Conservation (phyloP, 2,329 filamentous ascomycete species). For the Calonectria multiphialidica region DNA sequence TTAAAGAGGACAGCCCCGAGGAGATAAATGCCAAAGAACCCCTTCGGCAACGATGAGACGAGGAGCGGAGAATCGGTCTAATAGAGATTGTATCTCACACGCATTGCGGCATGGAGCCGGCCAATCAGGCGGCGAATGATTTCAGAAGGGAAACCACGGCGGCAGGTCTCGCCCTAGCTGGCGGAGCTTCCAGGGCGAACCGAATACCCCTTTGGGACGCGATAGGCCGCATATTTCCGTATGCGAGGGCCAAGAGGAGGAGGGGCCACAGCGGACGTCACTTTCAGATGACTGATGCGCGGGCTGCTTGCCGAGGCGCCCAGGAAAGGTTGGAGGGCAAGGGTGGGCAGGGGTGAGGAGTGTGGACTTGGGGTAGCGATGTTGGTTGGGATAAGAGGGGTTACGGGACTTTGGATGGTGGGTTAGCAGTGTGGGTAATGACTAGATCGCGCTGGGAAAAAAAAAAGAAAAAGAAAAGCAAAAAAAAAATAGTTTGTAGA, state of each 20-base stretch:
- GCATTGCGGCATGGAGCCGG: background rate
- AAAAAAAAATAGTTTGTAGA: background rate
- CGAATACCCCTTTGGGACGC: conserved; percentile 27
- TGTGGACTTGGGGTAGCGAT: conserved; percentile 23
- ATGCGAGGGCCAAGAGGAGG: background rate
- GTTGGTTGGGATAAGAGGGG: conserved; percentile 25
- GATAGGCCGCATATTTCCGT: background rate
- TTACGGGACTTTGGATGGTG: background rate
- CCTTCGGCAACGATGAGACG: background rate
- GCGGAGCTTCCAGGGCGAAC: conserved; percentile 25
- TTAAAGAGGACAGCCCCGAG: background rate
- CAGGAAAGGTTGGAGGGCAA: background rate
- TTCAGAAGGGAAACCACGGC: background rate
- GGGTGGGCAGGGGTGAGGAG: conserved; percentile 19
- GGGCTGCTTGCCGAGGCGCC: conserved; percentile 29
- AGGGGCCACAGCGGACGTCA: conserved; percentile 21
- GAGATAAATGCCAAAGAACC: background rate
- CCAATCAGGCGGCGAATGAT: background rate
- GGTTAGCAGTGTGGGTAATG: background rate
- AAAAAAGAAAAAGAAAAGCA: background rate
- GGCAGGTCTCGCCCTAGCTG: background rate
- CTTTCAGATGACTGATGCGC: conserved; percentile 25
- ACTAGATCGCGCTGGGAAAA: background rate
- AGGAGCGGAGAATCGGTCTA: background rate
- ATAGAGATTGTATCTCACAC: background rate